Conservation (phyloP, 2,329 filamentous ascomycete species). For the Rhynchosporium agropyri region DNA sequence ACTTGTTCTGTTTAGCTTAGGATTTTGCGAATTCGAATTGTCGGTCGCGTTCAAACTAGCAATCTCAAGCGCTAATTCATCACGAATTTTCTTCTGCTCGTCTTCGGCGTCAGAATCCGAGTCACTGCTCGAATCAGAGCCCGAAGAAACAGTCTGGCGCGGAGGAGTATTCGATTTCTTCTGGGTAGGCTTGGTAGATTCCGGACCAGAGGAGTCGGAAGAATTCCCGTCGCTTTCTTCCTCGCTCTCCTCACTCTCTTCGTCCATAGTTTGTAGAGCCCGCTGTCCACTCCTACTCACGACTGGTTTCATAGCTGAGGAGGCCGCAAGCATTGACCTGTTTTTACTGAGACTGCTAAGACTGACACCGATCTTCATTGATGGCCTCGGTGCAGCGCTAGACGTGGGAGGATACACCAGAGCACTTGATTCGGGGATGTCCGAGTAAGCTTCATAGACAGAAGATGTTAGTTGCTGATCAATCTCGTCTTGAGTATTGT, state of each 20-base stretch:
- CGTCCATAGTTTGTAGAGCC: slow-evolving; percentile 11
- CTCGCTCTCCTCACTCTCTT: slow-evolving; percentile 24
- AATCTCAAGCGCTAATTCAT: slow-evolving; percentile 22
- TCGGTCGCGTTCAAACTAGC: slow-evolving; percentile 10
- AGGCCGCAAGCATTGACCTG: slow-evolving; percentile 21
- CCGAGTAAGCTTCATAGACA: slow-evolving; percentile 34
- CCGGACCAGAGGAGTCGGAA: slow-evolving; percentile 26
- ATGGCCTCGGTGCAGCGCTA: slow-evolving; percentile 24
- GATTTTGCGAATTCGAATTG: slow-evolving; percentile 17
- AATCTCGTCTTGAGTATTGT: slow-evolving; percentile 37
- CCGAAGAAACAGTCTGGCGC: slow-evolving; percentile 4
- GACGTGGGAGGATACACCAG: slow-evolving; percentile 25
- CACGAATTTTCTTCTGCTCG: slow-evolving; percentile 15
- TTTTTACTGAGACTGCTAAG: slow-evolving; percentile 28
- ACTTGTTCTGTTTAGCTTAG: slow-evolving; percentile 14
- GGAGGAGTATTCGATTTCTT: slow-evolving; percentile 3
- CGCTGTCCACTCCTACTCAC: slow-evolving; percentile 13
- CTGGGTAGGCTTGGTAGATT: slow-evolving; percentile 13
- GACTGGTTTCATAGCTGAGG: slow-evolving; percentile 17
- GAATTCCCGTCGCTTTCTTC: slow-evolving; percentile 29
- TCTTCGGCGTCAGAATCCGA: slow-evolving; percentile 18
- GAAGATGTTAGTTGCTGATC: slow-evolving; percentile 40
- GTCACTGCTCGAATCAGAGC: slow-evolving; percentile 20
- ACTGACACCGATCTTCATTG: slow-evolving; percentile 35
- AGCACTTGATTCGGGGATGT: slow-evolving; percentile 16